A percentile compares a stretch with the other conserved stretches of the same genome.
Conservation (phyloP, 768 basidiomycete species). For the Brasilioporus rufonigricans region DNA sequence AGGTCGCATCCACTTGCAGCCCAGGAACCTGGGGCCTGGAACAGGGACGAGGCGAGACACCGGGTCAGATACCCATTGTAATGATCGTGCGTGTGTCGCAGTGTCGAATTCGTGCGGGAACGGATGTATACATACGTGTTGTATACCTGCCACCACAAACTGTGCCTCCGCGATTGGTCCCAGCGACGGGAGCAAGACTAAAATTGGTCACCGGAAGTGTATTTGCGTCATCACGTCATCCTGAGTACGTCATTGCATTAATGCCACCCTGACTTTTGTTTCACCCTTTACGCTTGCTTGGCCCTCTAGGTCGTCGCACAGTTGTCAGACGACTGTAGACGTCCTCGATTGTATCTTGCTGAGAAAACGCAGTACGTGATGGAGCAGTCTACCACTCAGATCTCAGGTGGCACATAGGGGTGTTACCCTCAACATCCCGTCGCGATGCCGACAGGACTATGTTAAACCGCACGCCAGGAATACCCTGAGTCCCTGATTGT, state of each 20-base stretch:
- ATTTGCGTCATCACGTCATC: not conserved
- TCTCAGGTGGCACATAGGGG: no score
- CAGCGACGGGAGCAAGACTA: not conserved
- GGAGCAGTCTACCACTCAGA: no score
- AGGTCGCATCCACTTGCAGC: not conserved
- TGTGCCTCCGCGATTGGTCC: no score
- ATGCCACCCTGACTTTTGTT: not conserved
- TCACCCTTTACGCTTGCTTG: not conserved
- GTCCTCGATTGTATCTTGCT: no score
- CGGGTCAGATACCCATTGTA: not conserved
- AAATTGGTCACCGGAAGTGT: no score
- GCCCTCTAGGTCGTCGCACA: not conserved
- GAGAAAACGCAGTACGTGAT: no score
- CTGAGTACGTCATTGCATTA: not conserved
- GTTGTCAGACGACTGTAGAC: no score
- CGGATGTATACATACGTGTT: slow-evolving; percentile 3
- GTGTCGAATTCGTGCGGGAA: not conserved
- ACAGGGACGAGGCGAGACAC: not conserved
- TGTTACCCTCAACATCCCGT: no score
- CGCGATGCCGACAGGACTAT: no score
- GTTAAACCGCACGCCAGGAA: no score
- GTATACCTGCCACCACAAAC: not conserved
- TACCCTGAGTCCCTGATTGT: no score
- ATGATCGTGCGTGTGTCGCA: not conserved
- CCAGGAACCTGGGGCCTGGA: not conserved